These are phyloP conservation scores for Candida buenavistaensis DNA, from an alignment of 1,139 yeast genomes.

Conservation along the genomic window DNA sequence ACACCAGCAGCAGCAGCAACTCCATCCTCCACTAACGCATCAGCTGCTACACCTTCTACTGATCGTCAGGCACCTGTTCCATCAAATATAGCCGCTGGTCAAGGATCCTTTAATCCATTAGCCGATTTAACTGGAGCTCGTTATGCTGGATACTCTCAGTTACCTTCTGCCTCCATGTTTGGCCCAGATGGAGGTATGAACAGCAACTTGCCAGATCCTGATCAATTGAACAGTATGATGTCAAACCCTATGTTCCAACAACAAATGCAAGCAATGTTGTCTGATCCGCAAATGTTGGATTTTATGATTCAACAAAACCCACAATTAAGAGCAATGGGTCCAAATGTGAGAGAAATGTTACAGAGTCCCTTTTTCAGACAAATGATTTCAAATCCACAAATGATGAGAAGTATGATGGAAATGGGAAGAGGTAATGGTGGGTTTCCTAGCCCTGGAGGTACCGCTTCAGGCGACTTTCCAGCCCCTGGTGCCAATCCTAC, in stretches of 20 bases:
- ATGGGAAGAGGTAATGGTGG: constrained; percentile 51
- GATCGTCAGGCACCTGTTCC: constrained; percentile 46
- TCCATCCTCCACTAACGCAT: constrained; percentile 21
- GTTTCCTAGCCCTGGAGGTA: no score
- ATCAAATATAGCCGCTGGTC: constrained; percentile 80
- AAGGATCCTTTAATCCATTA: constrained; percentile 84
- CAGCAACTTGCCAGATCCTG: constrained; percentile 66
- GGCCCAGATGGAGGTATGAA: constrained; percentile 95
- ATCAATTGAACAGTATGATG: constrained; percentile 72
- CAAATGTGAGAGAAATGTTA: constrained; percentile 82
- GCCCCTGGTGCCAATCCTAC: constrained; percentile 55
- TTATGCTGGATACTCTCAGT: constrained; percentile 86
- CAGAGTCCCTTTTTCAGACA: constrained; percentile 83
- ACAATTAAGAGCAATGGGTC: constrained; percentile 82
- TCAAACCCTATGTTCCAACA: constrained; percentile 80
- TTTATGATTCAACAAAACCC: constrained; percentile 82
- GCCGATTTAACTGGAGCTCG: constrained; percentile 94
- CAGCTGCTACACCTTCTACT: constrained; percentile 12
- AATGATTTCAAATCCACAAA: constrained; percentile 82
- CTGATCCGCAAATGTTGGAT: constrained; percentile 82
- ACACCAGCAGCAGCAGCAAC: constrained; percentile 18
- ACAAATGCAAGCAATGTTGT: constrained; percentile 74
- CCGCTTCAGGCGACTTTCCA: constrained; percentile 42
- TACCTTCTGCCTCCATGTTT: constrained; percentile 87
- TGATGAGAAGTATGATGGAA: constrained; percentile 80